Evolutionary conservation across 1,284 basidiomycete species (phyloP), one percentile per base, ranked within the genome.

Genomic region (Naganishia liquefaciens): DNA sequence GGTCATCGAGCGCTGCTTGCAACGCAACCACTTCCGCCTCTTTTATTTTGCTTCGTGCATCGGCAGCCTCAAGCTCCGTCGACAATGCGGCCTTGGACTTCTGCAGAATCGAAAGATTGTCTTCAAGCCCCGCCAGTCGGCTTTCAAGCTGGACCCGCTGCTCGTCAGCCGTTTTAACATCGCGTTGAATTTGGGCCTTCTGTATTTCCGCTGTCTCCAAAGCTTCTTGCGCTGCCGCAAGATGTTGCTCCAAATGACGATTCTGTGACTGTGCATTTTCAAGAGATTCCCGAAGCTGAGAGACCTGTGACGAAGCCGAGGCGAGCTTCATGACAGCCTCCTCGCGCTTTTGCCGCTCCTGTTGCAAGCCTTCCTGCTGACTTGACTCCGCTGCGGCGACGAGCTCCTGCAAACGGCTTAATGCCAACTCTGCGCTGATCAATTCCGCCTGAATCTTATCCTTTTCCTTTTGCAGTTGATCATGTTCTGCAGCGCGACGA

Each of bases 61-160:
- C 39, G 25, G 23, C 21, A 17, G n/a, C 44, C 15, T 63, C 44
- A n/a, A 7, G 37, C 23, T 49, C 46, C 30, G 28, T 39, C 6
- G 42, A 3, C 33, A 55, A 47, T 6, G 52, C 30, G 21, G 54
- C 28, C 19, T 58, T 57, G 37, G 30, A 27, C 23, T 64, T 40
- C 40, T 37, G 42, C 40, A 57, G 44, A 9, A 23, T 39, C 17
- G 13, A 37, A 17, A 64, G 27, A 9, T 25, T 37, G 25, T 30
- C 37, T 52, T 58, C 46, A 5, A 50, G 27, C 9, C 21, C 39
- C 10, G 19, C 23, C 6, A 64, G 47, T 28, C 33, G 57, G 3
- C 15, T 15, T 39, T 47, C 46, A 19, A 50, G 46, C 5, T 37
- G 19, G 2, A 23, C 37, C 9, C 46, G 46, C 33, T 50, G 28